phyloP scores from a whole-genome alignment of 2,329 filamentous ascomycete species.

The Neofusicoccum parvum region DNA sequence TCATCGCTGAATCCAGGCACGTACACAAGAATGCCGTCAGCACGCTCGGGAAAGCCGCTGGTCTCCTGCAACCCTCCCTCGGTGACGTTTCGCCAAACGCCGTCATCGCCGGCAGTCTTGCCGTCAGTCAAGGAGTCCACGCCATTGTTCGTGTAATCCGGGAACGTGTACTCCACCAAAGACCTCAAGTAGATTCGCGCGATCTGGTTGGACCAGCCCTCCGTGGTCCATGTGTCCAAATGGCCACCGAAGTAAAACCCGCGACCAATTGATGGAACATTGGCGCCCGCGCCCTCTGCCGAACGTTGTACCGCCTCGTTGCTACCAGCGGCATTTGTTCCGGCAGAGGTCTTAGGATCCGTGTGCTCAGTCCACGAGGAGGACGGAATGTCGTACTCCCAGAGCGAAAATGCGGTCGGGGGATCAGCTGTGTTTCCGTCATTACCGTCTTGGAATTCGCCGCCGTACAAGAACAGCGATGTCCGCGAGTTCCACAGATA shows the following conservation, averaged over 20 bases:
- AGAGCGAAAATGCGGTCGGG: constrained; percentile 64
- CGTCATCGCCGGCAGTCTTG: constrained; percentile 61
- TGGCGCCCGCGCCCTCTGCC: constrained; percentile 73
- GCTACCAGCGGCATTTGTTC: constrained; percentile 62
- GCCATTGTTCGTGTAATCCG: constrained; percentile 66
- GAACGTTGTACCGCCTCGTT: constrained; percentile 65
- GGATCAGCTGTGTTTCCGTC: constrained; percentile 49
- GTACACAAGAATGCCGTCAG: constrained; percentile 72
- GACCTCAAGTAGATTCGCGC: constrained; percentile 71
- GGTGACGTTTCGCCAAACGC: constrained; percentile 74
- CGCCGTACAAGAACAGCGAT: constrained; percentile 73
- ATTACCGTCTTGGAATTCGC: constrained; percentile 64
- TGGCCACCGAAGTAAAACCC: constrained; percentile 83
- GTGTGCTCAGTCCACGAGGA: constrained; percentile 65
- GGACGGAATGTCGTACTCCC: constrained; percentile 68
- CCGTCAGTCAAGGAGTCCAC: constrained; percentile 58
- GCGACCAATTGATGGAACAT: constrained; percentile 67
- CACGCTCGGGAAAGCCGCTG: constrained; percentile 70
- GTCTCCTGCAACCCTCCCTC: constrained; percentile 67
- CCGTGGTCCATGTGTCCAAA: constrained; percentile 64
- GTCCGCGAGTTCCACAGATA: constrained; percentile 74
- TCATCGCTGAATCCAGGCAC: constrained; percentile 75
- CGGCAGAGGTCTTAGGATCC: constrained; percentile 63
- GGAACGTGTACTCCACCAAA: constrained; percentile 75
- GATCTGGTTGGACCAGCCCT: constrained; percentile 69